Evolutionary conservation across 106 monocot genomes (phyloP).

Genomic region (Iris macrosiphon): DNA sequence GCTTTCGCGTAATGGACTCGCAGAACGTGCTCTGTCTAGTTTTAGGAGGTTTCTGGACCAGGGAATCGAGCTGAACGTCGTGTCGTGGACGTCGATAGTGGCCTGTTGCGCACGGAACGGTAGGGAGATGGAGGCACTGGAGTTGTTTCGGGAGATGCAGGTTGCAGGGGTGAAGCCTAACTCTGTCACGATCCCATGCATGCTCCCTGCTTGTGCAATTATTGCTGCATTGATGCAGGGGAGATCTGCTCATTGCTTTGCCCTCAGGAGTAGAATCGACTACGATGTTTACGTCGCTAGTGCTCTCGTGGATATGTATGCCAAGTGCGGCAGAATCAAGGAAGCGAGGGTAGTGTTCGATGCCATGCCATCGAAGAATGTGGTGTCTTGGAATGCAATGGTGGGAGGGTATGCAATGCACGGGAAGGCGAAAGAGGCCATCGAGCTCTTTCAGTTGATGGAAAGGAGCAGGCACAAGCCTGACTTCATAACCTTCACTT

Average conservation of each 20-base stretch:
- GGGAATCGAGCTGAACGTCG: conserved; percentile 46
- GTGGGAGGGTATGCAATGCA: conserved; percentile 79
- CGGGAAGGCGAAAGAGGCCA: conserved; percentile 47
- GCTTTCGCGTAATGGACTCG: conserved; percentile 50
- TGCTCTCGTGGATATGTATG: conserved; percentile 72
- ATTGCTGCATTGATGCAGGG: conserved; percentile 66
- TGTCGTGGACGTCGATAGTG: conserved; percentile 84
- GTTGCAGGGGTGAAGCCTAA: conserved; percentile 44
- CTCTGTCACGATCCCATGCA: conserved; percentile 60
- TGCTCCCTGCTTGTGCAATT: conserved; percentile 75
- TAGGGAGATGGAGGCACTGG: conserved; percentile 50
- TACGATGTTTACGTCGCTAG: conserved; percentile 58
- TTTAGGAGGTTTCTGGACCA: conserved; percentile 34
- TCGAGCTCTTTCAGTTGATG: conserved; percentile 49
- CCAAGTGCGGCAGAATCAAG: conserved; percentile 67
- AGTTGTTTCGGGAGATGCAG: conserved; percentile 80
- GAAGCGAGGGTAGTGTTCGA: conserved; percentile 50
- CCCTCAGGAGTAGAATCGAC: conserved; percentile 29
- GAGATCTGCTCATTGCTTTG: conserved; percentile 58
- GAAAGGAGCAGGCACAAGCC: conserved; percentile 30
- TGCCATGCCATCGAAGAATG: conserved; percentile 40
- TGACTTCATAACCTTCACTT: conserved; percentile 59
- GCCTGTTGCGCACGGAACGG: conserved; percentile 75
- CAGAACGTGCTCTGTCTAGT: conserved; percentile 28
- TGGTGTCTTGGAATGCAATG: conserved; percentile 80